Conservation (phyloP, 2,329 filamentous ascomycete species). For the Xenoacremonium recifei region DNA sequence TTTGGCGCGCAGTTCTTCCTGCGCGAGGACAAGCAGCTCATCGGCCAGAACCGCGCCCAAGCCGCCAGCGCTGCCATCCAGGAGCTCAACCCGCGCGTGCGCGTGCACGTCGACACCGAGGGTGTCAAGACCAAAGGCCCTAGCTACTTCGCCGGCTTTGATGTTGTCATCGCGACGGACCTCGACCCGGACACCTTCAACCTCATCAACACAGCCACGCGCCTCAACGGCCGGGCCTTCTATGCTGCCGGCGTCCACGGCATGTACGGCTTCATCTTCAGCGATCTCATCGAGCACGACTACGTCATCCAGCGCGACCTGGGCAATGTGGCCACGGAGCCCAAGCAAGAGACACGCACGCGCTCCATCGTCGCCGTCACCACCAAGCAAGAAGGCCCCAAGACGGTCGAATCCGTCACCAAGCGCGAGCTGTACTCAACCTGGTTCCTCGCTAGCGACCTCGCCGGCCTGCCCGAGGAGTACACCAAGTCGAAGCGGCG, state of each 20-base stretch:
- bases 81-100: slow-evolving; percentile 86
- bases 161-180: slow-evolving; percentile 88
- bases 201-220: slow-evolving; percentile 82
- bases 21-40: slow-evolving; percentile 57
- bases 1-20: slow-evolving; percentile 83
- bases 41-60: slow-evolving; percentile 83
- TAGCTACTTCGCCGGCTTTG: slow-evolving; percentile 75
- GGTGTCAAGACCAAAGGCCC: slow-evolving; percentile 66
- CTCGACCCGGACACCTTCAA: slow-evolving; percentile 72
- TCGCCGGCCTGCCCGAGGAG: slow-evolving; percentile 68
- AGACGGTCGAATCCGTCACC: slow-evolving; percentile 79
- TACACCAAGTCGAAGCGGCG: slow-evolving; percentile 66
- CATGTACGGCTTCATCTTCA: slow-evolving; percentile 92
- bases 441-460: slow-evolving; percentile 77
- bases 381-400: slow-evolving; percentile 65
- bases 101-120: slow-evolving; percentile 66
- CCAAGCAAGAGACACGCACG: slow-evolving; percentile 70
- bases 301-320: slow-evolving; percentile 85
- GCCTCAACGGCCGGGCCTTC: slow-evolving; percentile 75
- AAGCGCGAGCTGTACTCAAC: slow-evolving; percentile 91
- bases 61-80: slow-evolving; percentile 76
- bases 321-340: slow-evolving; percentile 66
- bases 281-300: slow-evolving; percentile 85
- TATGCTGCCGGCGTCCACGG: slow-evolving; percentile 88
- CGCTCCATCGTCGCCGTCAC: slow-evolving; percentile 71